A percentile compares a stretch with the other conserved stretches of the same genome.
phyloP scores from a whole-genome alignment of 768 basidiomycete species.

The Boletus reticulatus region DNA sequence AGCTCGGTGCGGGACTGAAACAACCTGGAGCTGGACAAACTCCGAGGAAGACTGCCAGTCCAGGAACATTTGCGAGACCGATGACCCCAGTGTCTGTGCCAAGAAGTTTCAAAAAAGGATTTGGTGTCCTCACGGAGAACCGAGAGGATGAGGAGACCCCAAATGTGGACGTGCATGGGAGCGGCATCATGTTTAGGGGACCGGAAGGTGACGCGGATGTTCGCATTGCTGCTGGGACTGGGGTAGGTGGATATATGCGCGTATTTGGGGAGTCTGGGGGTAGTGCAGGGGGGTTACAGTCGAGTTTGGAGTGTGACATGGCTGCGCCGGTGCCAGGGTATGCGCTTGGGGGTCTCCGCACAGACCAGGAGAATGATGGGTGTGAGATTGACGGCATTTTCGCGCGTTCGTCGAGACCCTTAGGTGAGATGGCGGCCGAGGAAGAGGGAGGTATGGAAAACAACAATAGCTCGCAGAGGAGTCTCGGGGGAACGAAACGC shows the following conservation, averaged over 20 bases:
- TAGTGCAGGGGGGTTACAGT: background rate
- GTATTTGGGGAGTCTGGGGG: constrained; percentile 4
- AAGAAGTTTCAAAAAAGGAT: constrained; percentile 11
- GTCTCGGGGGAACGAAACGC: constrained; percentile 13
- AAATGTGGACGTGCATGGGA: background rate
- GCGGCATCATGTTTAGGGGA: background rate
- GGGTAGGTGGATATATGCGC: constrained; percentile 27
- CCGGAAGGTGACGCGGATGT: constrained; percentile 3
- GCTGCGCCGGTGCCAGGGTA: constrained; percentile 19
- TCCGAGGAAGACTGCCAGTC: constrained; percentile 12
- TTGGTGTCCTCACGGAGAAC: background rate
- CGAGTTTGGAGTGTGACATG: constrained; percentile 9
- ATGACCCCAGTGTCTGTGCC: constrained; percentile 20
- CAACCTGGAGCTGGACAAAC: constrained; percentile 14
- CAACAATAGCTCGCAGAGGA: background rate
- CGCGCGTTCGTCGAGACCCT: constrained; percentile 4
- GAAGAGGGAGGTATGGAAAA: constrained; percentile 7
- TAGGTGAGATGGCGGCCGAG: constrained; percentile 8
- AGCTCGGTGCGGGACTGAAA: background rate
- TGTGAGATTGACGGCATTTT: constrained; percentile 3
- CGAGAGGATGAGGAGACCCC: constrained; percentile 2
- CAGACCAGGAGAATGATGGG: background rate
- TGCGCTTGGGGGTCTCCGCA: constrained; percentile 3
- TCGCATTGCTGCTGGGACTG: background rate
- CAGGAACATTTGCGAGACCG: constrained; percentile 10